Evolutionary conservation across 2,329 filamentous ascomycete species (phyloP), one percentile per base, ranked within the genome.

Genomic region (Penicillium sp.): DNA sequence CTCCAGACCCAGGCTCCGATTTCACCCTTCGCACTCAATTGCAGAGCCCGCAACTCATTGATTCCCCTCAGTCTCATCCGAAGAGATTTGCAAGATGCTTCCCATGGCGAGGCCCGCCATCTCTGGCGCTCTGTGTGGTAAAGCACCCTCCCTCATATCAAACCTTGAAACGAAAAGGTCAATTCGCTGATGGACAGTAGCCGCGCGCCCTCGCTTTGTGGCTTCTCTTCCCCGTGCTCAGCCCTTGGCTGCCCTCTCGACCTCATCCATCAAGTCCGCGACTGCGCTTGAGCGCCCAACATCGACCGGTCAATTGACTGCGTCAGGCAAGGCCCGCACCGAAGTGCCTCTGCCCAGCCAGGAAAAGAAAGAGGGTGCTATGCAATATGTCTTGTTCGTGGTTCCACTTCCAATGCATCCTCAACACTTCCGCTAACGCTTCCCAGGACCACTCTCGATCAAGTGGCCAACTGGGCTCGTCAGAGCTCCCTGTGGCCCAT

Each of bases 401-500:
- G 11, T 43, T 49, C 51, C 29, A 29, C 14, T 27, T 10, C 27
- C 13, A 10, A 7, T 9, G 13, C 22, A 34, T 41, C 38, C 50
- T 48, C 27, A 46, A 24, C 34, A n/a, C 31, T 18, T 34, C 45
- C 54, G 44, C 60, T 59, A 32, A 55, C 53, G 45, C 13, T 42
- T 8, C 29, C 24, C 41, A 76, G 74, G 60, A 76, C 74, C 10
- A 76, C 74, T 1, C 72, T 76, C 69, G 91, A 95, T 72, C 84
- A 88, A 71, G 84, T 95, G 65, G 80, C 89, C 75, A 95, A 94
- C 78, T 95, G 91, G 90, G 89, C 88, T 50, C 88, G 90, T 47
- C 90, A 95, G 76, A 87, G 88, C 61, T 95, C 90, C 18, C 80
- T 95, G 57, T 95, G 90, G 90, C 90, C 91, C 66, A 91, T 95